Percentiles rank a stretch among this genome's conserved stretches.
phyloP scores from a whole-genome alignment of 176 grass and related monocot species.

The Oryza brachyantha region DNA sequence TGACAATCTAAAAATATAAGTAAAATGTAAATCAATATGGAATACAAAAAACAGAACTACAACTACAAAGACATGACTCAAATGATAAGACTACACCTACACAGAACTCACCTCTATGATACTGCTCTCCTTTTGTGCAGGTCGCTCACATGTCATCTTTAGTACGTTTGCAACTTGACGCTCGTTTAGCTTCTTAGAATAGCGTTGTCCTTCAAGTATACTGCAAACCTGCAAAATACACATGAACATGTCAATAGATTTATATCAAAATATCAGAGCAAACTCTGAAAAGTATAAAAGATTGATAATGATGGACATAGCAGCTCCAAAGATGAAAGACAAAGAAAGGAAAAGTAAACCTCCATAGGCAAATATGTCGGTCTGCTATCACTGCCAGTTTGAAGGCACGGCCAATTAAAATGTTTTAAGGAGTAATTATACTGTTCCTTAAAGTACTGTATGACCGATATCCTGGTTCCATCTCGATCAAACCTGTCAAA shows the following conservation, averaged over 20 bases:
- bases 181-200: slow-evolving; percentile 60
- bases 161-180: slow-evolving; percentile 54
- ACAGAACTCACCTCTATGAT: slow-evolving; percentile 42
- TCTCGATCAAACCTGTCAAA: slow-evolving; percentile 62
- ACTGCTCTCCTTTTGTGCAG: slow-evolving; percentile 41
- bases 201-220: slow-evolving; percentile 68
- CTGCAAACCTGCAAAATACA: slow-evolving; percentile 52
- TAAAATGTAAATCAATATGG: neutral
- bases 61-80: neutral
- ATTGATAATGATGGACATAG: neutral
- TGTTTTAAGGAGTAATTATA: slow-evolving; percentile 43
- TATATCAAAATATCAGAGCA: neutral
- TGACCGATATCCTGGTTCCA: slow-evolving; percentile 39
- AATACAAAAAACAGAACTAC: neutral
- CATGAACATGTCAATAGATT: neutral
- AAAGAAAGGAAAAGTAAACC: slow-evolving; percentile 35
- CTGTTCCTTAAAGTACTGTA: slow-evolving; percentile 61
- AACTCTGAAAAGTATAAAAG: neutral
- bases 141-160: slow-evolving; percentile 57
- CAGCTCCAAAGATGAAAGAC: neutral
- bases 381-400: slow-evolving; percentile 57
- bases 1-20: slow-evolving; percentile 48
- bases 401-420: slow-evolving; percentile 66
- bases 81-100: neutral
- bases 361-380: slow-evolving; percentile 73